Evolutionary conservation across 331 rosid species (phyloP).

Genomic region (Rhamnella rubrinervis): DNA sequence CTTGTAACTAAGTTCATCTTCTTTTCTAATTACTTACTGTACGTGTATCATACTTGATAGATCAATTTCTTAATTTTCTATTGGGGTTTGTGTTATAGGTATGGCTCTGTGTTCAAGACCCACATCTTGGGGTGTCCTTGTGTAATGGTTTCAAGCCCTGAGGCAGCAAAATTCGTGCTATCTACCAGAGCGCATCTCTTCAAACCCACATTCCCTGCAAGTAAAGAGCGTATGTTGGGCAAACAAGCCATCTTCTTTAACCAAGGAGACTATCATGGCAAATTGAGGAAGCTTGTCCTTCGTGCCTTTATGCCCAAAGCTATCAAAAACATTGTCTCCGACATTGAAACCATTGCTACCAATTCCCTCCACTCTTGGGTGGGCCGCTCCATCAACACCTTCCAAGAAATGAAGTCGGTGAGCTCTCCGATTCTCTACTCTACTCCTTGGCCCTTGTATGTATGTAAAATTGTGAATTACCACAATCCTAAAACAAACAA

Average conservation of each 20-base stretch:
- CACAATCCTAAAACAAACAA: no score
- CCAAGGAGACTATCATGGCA: slow-evolving; percentile 85
- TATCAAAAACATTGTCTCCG: slow-evolving; percentile 39
- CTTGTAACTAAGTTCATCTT: background rate
- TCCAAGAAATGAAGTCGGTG: slow-evolving; percentile 79
- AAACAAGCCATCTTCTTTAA: slow-evolving; percentile 83
- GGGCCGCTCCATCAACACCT: slow-evolving; percentile 59
- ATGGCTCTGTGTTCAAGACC: slow-evolving; percentile 83
- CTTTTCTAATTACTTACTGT: background rate
- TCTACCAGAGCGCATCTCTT: slow-evolving; percentile 57
- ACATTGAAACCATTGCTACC: slow-evolving; percentile 64
- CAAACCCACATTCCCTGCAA: slow-evolving; percentile 85
- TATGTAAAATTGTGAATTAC: no score
- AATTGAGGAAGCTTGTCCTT: slow-evolving; percentile 72
- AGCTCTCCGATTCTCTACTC: slow-evolving; percentile 12
- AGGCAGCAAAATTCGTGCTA: slow-evolving; percentile 77
- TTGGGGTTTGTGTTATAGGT: slow-evolving; percentile 32
- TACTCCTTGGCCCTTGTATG: background rate
- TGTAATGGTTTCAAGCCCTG: slow-evolving; percentile 84
- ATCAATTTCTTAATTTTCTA: background rate
- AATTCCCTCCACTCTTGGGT: slow-evolving; percentile 58
- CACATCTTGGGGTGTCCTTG: slow-evolving; percentile 94
- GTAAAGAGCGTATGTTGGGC: slow-evolving; percentile 92
- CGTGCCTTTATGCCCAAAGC: slow-evolving; percentile 81
- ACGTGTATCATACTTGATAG: background rate